These are phyloP conservation scores for Nitzschia sp. DNA, from an alignment of 108 stramenopile genomes.

Conservation along the genomic window DNA sequence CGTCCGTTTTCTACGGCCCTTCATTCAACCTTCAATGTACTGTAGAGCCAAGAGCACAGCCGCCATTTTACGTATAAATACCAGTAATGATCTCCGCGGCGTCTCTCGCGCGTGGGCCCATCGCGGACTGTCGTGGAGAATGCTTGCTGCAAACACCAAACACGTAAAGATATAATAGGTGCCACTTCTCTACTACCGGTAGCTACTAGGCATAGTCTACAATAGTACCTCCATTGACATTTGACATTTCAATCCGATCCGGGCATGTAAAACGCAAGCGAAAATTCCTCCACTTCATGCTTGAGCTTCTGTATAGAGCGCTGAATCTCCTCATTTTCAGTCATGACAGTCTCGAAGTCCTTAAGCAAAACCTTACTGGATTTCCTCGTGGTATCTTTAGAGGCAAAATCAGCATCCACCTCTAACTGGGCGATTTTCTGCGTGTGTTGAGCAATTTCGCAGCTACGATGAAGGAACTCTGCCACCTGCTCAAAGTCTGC, in stretches of 20 bases:
- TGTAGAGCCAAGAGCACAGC: no score
- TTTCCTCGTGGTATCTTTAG: constrained; percentile 50
- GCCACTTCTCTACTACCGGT: no score
- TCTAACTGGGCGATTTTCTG: constrained; percentile 64
- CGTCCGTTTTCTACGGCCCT: no score
- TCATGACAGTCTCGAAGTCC: constrained; percentile 70
- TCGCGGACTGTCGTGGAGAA: no score
- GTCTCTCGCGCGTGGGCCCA: no score
- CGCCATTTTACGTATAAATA: no score
- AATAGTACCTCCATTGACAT: no score
- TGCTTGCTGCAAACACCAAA: no score
- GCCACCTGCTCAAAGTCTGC: constrained; percentile 94
- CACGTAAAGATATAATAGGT: no score
- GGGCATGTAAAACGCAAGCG: constrained; percentile 73
- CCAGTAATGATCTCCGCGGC: no score
- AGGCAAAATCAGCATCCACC: constrained; percentile 28
- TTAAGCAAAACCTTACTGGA: constrained; percentile 73
- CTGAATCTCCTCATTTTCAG: constrained; percentile 40
- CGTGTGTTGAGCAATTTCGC: constrained; percentile 77
- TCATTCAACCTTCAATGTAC: no score
- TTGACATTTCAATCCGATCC: constrained; percentile 37
- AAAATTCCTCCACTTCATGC: constrained; percentile 80
- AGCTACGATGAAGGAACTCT: constrained; percentile 92
- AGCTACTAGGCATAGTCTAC: no score
- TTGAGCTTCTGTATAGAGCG: constrained; percentile 46